Evolutionary conservation across 2,329 filamentous ascomycete genomes (phyloP), one percentile per base, ranked within the genome.

Genomic region (Penicillium thymicola): DNA sequence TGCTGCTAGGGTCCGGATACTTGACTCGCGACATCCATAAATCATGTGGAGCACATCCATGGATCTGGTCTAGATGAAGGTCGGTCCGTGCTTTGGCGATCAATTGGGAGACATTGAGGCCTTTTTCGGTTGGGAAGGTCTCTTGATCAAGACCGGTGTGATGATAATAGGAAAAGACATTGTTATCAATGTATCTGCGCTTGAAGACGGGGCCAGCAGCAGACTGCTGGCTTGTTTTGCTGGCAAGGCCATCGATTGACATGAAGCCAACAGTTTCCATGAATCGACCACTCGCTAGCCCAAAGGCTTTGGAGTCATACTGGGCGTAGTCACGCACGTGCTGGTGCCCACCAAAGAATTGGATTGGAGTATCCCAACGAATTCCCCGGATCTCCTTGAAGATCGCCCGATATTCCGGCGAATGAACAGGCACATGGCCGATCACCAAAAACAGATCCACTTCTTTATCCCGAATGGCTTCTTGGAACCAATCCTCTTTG

Each of bases 251-350:
- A 55, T 88, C 82, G 44, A 97, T 85, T 0, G 92, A 96, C 83
- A 94, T 86, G 82, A 94, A 97, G 2, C 93, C 93, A 48, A 97
- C 87, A 0, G 93, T 97, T 77, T 97, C 93, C 79, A 97, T 89
- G 73, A 97, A 97, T 0, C 93, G 84, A 4, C 93, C 93, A 65
- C 90, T 94, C 40, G 92, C 92, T 5, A 97, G 79, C 1, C 88
- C 92, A 60, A 89, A 87, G 0, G 92, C 85, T 52, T 85, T 87
- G 38, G 83, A 82, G 72, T 97, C 93, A 66, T 90, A 97, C 58
- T 82, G 85, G 40, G 84, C 84, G 64, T 90, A 90, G 70, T 97
- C 92, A 9, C 93, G 86, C 45, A 97, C 90, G 70, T 97, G 93
- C 1, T 86, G 86, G 69, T 97, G 93, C 0, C 93, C 93, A 9